Base-by-base conservation (phyloP, 768 basidiomycete species). In the Kwoniella sp. region DNA sequence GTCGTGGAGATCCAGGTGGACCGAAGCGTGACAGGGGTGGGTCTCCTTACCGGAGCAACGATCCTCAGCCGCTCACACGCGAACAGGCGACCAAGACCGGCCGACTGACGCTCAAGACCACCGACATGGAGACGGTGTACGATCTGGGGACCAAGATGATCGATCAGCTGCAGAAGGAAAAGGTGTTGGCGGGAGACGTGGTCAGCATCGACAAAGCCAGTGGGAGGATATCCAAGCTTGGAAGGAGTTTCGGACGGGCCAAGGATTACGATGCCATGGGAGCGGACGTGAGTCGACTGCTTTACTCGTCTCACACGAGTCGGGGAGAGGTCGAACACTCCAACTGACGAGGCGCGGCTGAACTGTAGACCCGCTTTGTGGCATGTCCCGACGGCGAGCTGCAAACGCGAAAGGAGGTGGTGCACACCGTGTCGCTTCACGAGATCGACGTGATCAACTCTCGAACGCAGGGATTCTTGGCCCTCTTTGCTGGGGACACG, bases 381-480 rank as follows among this genome's bases (percentile, higher is more conserved):
- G 89, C 92, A 79, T 93, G 89, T 71, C 95, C 95, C 3, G 90
- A 93, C 60, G 95, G 95, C 50, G 93, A 99, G 76, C 84, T 98
- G 51, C 95, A 98, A 78, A 92, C 91, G 66, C 85, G 93, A 59
- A 90, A 89, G 79, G 91, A 96, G 76, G 88, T 96, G 53, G 88
- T 91, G 7, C 95, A 99, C 75, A 96, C 92, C 0, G 92, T 98
- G 9, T 91, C 92, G 0, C 79, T 99, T 12, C 95, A 98, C 75
- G 95, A 99, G 77, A 98, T 99, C 64, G 95, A 99, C 69, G 92
- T 98, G 46, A 98, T 98, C 79, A 99, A 98, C 79, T 90, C 88
- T 59, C 83, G 93, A 44, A 98, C 93, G 5, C 95, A 99, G 78
- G 95, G 95, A 3, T 98, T 98, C 80, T 83, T 98, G 29, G 93